Evolutionary conservation across 805 yeast genomes (phyloP), one percentile per base, ranked within the genome.

Genomic region (Naumovozyma castellii): DNA sequence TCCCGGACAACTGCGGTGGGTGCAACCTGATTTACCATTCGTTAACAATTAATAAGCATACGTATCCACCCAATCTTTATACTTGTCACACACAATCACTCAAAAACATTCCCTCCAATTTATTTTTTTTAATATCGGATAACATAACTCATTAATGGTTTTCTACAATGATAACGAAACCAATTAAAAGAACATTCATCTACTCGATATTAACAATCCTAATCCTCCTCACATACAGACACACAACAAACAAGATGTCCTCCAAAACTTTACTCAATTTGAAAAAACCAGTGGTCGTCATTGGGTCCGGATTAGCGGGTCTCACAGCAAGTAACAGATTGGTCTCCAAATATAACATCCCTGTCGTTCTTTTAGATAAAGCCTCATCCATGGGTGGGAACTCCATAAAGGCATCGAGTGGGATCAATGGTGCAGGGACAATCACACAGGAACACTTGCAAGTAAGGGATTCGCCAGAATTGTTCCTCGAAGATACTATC

Each of bases 351-450:
- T 47, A 55, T 18, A 66, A 69, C 6, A 43, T 62, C 13, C 67
- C 71, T 1, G 73, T 76, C 3, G 51, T 67, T 0, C 43, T 76
- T 4, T 38, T 76, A 4, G 83, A 76, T 41, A 76, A 76, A 46
- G 60, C 71, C 0, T 59, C 56, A 12, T 60, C 61, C 17, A 53
- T 73, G 31, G 83, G 83, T 28, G 80, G 81, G 4, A 76, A 76
- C 45, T 75, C 81, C 2, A 67, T 69, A 37, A 76, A 75, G 53
- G 83, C 83, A 0, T 73, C 79, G 2, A 72, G 78, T 29, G 83
- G 83, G 14, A 76, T 76, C 36, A 76, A 76, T 54, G 95, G 92
- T 12, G 78, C 84, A 0, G 61, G 68, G 19, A 80, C 94, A 0
- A 53, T 70, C 13, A 75, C 81, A 6, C 95, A 83, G 55, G 61